These are phyloP conservation scores for Cordyceps javanica DNA, from an alignment of 2,329 filamentous ascomycete genomes.

Conservation along the genomic window DNA sequence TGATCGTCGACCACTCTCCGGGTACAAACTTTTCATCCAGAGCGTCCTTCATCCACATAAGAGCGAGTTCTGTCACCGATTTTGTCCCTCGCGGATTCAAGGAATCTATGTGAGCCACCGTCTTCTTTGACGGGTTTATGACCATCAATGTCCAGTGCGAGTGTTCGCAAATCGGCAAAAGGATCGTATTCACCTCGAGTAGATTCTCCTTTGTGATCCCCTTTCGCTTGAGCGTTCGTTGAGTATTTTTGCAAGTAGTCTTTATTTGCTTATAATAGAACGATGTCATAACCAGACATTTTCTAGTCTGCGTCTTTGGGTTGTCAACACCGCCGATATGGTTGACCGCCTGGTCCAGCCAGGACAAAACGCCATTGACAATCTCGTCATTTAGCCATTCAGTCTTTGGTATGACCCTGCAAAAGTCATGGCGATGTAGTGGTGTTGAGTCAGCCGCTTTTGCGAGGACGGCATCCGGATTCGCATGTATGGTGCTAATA, in stretches of 20 bases:
- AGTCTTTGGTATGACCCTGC: constrained; percentile 48
- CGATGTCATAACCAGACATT: constrained; percentile 57
- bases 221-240: constrained; percentile 50
- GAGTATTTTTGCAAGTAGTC: constrained; percentile 40
- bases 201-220: constrained; percentile 56
- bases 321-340: constrained; percentile 46
- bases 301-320: constrained; percentile 42
- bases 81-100: constrained; percentile 39
- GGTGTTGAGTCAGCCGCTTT: constrained; percentile 43
- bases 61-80: constrained; percentile 34
- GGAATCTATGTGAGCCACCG: constrained; percentile 65
- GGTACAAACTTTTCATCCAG: constrained; percentile 47
- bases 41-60: constrained; percentile 52
- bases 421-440: constrained; percentile 53
- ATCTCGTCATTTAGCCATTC: constrained; percentile 74
- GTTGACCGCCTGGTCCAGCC: constrained; percentile 55
- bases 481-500: constrained; percentile 4
- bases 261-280: constrained; percentile 57
- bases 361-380: constrained; percentile 59
- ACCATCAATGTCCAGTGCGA: constrained; percentile 68
- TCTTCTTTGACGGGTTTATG: constrained; percentile 53
- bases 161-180: constrained; percentile 61
- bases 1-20: constrained; percentile 53
- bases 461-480: constrained; percentile 32
- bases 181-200: constrained; percentile 57